These are phyloP conservation scores for Penicillium macrosclerotiorum DNA, from an alignment of 495 filamentous ascomycete species.

Conservation along the genomic window DNA sequence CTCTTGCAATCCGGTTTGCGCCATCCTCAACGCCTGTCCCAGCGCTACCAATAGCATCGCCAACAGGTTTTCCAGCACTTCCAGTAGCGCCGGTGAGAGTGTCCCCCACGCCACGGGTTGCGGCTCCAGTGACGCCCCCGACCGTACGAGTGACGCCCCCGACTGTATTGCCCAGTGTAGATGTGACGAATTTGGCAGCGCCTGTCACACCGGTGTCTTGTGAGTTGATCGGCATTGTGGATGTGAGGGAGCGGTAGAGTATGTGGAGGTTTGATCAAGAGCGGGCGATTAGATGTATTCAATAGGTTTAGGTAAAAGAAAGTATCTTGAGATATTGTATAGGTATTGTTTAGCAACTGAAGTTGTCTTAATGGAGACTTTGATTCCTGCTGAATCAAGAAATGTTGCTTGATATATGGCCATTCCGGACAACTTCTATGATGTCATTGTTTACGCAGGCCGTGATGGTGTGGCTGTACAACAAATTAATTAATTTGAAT, in stretches of 20 bases:
- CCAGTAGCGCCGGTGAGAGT: constrained; percentile 63
- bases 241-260: not conserved
- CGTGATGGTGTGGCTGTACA: constrained; percentile 17
- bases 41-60: constrained; percentile 60
- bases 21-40: constrained; percentile 61
- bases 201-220: constrained; percentile 38
- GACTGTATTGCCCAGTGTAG: constrained; percentile 59
- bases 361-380: not conserved
- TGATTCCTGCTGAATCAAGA: not conserved
- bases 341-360: too few relatives aligned
- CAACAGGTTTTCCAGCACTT: constrained; percentile 61
- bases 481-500: constrained; percentile 1
- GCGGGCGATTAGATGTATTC: too few relatives aligned
- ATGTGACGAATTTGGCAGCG: constrained; percentile 48
- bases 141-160: constrained; percentile 63
- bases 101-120: constrained; percentile 61
- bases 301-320: not conserved
- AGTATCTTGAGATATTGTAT: not conserved
- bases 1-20: constrained; percentile 53
- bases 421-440: constrained; percentile 7
- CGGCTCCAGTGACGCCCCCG: constrained; percentile 67
- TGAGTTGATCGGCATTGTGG: constrained; percentile 19
- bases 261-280: constrained; percentile 1
- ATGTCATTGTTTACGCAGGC: constrained; percentile 21
- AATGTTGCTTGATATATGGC: not conserved